Evolutionary conservation across 495 filamentous ascomycete species (phyloP).

Genomic region (Cercophora samala): DNA sequence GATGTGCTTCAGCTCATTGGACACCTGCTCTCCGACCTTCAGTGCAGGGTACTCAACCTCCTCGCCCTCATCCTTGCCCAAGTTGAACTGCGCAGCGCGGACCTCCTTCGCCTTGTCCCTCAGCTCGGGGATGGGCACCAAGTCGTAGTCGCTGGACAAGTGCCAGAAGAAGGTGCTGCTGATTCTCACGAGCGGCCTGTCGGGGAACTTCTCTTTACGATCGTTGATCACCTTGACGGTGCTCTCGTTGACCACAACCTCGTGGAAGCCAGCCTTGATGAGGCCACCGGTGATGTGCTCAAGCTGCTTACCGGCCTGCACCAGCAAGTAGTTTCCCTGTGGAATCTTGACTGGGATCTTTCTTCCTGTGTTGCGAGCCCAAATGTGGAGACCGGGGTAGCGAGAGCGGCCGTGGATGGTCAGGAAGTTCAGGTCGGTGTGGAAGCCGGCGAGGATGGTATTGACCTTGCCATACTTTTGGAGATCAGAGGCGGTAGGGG

Average conservation of each 20-base stretch:
- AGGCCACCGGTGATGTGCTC: slow-evolving; percentile 51
- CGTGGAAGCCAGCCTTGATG: slow-evolving; percentile 53
- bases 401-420: slow-evolving; percentile 55
- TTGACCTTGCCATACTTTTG: slow-evolving; percentile 43
- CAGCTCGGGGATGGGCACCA: slow-evolving; percentile 41
- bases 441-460: slow-evolving; percentile 53
- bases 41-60: slow-evolving; percentile 40
- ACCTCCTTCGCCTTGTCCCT: slow-evolving; percentile 36
- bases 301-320: slow-evolving; percentile 54
- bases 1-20: slow-evolving; percentile 43
- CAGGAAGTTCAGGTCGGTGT: slow-evolving; percentile 54
- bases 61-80: slow-evolving; percentile 47
- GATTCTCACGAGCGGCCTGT: slow-evolving; percentile 46
- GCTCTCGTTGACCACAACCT: slow-evolving; percentile 49
- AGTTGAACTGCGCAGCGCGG: slow-evolving; percentile 39
- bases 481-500: slow-evolving; percentile 51
- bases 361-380: slow-evolving; percentile 51
- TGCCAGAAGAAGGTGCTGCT: slow-evolving; percentile 53
- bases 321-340: slow-evolving; percentile 45
- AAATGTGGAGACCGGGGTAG: slow-evolving; percentile 52
- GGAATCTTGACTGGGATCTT: slow-evolving; percentile 51
- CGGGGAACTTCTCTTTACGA: slow-evolving; percentile 34
- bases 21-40: slow-evolving; percentile 49
- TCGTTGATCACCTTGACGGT: slow-evolving; percentile 39
- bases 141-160: slow-evolving; percentile 45